Conservation (phyloP, 768 basidiomycete species). For the Panellus pusillus region DNA sequence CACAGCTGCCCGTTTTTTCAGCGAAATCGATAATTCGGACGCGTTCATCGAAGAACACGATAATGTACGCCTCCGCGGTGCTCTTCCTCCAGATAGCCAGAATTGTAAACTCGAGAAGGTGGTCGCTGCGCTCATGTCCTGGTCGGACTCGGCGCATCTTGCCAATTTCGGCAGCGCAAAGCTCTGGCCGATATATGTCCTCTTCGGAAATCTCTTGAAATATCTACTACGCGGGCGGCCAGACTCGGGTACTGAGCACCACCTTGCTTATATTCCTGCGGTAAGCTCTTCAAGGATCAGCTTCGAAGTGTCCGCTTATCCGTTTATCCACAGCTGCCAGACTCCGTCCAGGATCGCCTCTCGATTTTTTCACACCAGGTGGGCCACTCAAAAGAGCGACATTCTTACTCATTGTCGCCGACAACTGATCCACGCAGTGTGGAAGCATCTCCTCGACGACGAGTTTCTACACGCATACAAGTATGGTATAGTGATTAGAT, state of each 20-base stretch:
- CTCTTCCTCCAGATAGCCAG: conserved; percentile 17
- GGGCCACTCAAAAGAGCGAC: conserved; percentile 11
- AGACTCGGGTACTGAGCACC: conserved; percentile 21
- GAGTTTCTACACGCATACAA: conserved; percentile 26
- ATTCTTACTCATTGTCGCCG: conserved; percentile 30
- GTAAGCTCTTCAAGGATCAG: no score
- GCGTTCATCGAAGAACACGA: conserved; percentile 23
- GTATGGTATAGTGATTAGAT: conserved; percentile 27
- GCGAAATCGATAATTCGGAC: conserved; percentile 25
- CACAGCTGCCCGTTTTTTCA: no score
- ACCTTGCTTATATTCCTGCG: conserved; percentile 36
- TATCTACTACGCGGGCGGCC: conserved; percentile 29
- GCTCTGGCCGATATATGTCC: conserved; percentile 37
- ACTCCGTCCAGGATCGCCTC: conserved; percentile 25
- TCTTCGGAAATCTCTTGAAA: conserved; percentile 37
- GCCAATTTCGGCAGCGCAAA: conserved; percentile 30
- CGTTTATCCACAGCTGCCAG: conserved; percentile 24
- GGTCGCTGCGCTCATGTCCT: conserved; percentile 29
- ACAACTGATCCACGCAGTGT: conserved; percentile 28
- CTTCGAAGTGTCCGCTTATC: no score
- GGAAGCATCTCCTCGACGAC: conserved; percentile 25
- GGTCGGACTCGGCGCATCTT: conserved; percentile 32
- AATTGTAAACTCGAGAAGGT: conserved; percentile 23
- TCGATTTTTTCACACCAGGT: conserved; percentile 14
- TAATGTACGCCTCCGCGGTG: conserved; percentile 17